Base-by-base conservation (phyloP, 2,329 filamentous ascomycete species). In the Curvularia spicifera region DNA sequence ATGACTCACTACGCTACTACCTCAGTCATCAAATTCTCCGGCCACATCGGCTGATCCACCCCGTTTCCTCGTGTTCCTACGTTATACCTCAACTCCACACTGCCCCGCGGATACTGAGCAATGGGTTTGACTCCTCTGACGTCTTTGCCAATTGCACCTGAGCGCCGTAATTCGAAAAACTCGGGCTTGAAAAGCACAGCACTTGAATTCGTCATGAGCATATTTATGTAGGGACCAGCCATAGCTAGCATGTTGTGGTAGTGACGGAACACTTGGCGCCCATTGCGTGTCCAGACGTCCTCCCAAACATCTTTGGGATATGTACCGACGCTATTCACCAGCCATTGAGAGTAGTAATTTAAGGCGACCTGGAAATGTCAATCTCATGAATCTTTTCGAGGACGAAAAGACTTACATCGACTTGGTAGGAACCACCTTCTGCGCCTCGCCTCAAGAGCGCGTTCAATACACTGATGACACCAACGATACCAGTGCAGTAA, bases 1-100 rank as follows among this genome's bases (percentile, higher is more conserved):
- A 48, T 48, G 46, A 48, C 46, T 48, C 46, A 48, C 46, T 35
- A 48, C 31, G 46, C 46, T 37, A 80, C 73, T 33, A 79, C 56
- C 55, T 81, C 77, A 8, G 73, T 72, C 51, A 67, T 74, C 63
- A 81, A 62, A 70, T 83, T 74, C 10, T 76, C 66, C 7, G 83
- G 83, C 82, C 83, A 85, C 39, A 64, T 68, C 4, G 82, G 69
- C 63, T 76, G 60, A 67, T 85, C 83, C 3, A 80, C 72, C 1
- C 82, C 82, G 68, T 85, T 85, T 7, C 76, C 75, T 63, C 83
- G 75, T 3, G 82, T 83, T 1, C 82, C 81, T 18, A 85, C 74
- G 57, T 83, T 80, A 63, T 77, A 85, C 29, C 73, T 71, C 45
- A 81, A 68, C 48, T 79, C 39, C 8, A 73, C 71, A 18, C 54